These are phyloP conservation scores for Mucor racemosus DNA, from an alignment of 371 early-diverging fungal species.

Conservation along the genomic window DNA sequence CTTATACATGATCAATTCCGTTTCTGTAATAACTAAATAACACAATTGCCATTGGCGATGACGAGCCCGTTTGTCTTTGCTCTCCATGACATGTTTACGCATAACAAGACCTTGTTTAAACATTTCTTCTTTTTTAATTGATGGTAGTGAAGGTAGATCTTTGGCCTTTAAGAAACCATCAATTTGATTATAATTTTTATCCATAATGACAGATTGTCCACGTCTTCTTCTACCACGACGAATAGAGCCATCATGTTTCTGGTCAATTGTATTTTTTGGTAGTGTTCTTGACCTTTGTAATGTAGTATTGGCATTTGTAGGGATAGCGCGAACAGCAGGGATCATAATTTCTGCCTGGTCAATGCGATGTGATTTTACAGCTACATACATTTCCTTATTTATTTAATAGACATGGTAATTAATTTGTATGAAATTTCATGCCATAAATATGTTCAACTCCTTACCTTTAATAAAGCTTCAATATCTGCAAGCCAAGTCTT, in stretches of 20 bases:
- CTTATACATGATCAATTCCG: constrained; percentile 32
- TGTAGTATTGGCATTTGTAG: neutral
- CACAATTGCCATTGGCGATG: constrained; percentile 40
- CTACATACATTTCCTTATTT: constrained; percentile 31
- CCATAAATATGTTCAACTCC: neutral
- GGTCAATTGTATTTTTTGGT: constrained; percentile 15
- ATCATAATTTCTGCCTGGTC: constrained; percentile 20
- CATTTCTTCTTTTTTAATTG: neutral
- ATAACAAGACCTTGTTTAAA: constrained; percentile 35
- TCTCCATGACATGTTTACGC: constrained; percentile 42
- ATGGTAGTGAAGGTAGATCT: neutral
- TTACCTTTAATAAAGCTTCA: constrained; percentile 36
- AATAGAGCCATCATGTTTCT: neutral
- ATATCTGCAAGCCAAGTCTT: constrained; percentile 32
- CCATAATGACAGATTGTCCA: constrained; percentile 18
- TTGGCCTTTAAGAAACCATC: neutral
- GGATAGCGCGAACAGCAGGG: neutral
- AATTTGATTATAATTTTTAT: neutral
- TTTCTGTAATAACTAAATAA: constrained; percentile 27
- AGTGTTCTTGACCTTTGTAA: constrained; percentile 15
- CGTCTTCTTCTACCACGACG: constrained; percentile 13
- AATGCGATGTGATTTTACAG: constrained; percentile 30
- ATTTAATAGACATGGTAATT: neutral
- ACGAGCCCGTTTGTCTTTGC: constrained; percentile 27
- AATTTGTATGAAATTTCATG: neutral